A percentile compares a stretch with the other conserved stretches of the same genome.
phyloP scores from a whole-genome alignment of 306 rosid species.

The Malus sylvestris region DNA sequence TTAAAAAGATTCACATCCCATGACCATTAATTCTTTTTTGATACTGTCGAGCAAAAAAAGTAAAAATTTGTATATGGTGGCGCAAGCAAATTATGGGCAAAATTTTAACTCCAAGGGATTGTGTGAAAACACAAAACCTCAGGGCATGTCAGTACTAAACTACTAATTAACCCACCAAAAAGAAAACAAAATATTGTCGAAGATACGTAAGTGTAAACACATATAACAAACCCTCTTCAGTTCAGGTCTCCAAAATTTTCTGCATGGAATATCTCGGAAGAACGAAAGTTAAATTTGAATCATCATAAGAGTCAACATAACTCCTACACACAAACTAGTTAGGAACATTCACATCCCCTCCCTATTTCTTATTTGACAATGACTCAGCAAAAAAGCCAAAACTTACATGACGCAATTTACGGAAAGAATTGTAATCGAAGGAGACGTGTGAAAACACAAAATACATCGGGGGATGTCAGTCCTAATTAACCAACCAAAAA shows the following conservation, averaged over 20 bases:
- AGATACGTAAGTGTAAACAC: neutral
- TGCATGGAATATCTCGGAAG: conserved; percentile 13
- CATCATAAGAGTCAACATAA: neutral
- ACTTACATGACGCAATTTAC: neutral
- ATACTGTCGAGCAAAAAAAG: neutral
- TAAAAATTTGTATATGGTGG: neutral
- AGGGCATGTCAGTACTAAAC: too few relatives aligned
- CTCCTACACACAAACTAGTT: too few relatives aligned
- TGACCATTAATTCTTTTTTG: too few relatives aligned
- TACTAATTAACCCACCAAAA: neutral
- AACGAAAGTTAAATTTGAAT: neutral
- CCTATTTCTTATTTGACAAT: too few relatives aligned
- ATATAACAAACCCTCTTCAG: conserved; percentile 53
- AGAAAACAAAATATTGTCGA: too few relatives aligned
- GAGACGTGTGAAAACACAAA: neutral
- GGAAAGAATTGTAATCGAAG: neutral
- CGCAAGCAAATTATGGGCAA: too few relatives aligned
- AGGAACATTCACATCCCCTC: too few relatives aligned
- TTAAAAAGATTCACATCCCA: too few relatives aligned
- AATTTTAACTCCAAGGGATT: too few relatives aligned
- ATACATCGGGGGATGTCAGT: neutral
- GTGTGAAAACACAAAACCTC: too few relatives aligned
- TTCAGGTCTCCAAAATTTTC: conserved; percentile 81
- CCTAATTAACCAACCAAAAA: neutral
- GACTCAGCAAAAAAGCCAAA: too few relatives aligned